These are phyloP conservation scores for Skeletonema grethae DNA, from an alignment of 108 stramenopile genomes.

Conservation along the genomic window DNA sequence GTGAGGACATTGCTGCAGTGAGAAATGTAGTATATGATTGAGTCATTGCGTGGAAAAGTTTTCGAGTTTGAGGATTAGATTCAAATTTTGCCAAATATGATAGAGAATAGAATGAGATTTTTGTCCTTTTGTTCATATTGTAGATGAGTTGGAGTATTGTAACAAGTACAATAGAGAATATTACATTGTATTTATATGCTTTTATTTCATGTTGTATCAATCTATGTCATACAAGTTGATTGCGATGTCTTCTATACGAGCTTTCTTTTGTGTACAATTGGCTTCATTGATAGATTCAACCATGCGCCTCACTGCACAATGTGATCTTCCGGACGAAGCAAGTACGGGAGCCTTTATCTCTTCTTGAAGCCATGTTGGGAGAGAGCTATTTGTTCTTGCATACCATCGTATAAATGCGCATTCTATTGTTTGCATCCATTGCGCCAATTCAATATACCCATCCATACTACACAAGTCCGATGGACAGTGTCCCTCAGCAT, in stretches of 20 bases:
- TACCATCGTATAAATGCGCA: neutral
- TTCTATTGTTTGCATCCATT: constrained; percentile 41
- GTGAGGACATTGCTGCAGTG: constrained; percentile 1
- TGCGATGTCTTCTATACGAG: neutral
- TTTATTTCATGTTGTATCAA: neutral
- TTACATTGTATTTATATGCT: neutral
- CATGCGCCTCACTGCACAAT: constrained; percentile 2
- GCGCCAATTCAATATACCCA: constrained; percentile 57
- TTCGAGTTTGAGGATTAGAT: neutral
- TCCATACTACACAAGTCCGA: constrained; percentile 87
- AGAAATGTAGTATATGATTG: neutral
- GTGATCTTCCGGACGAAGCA: neutral
- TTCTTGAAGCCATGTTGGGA: constrained; percentile 2
- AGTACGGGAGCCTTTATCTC: neutral
- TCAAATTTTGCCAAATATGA: neutral
- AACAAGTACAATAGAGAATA: neutral
- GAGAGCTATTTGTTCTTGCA: neutral
- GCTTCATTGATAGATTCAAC: neutral
- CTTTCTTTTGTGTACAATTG: constrained; percentile 1
- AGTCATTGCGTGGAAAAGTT: neutral
- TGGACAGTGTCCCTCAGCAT: constrained; percentile 76
- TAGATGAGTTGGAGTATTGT: neutral
- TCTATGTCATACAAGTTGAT: constrained; percentile 3
- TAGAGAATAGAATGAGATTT: neutral
- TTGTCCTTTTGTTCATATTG: neutral